phyloP scores from a whole-genome alignment of 345 rosid species.

The Arabis hirsuta region DNA sequence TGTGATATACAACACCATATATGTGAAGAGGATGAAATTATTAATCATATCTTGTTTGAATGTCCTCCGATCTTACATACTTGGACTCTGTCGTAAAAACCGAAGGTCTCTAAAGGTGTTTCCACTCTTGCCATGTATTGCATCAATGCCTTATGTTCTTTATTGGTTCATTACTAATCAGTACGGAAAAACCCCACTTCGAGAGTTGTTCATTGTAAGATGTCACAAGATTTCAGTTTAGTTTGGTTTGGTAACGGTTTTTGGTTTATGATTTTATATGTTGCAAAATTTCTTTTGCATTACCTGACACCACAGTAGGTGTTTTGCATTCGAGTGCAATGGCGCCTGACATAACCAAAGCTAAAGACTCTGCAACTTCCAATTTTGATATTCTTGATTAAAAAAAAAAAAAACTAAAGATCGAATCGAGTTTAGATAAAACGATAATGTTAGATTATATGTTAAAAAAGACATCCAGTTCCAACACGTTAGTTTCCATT shows the following conservation, averaged over 20 bases:
- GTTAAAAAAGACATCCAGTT: conserved; percentile 59
- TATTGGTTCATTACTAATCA: conserved; percentile 41
- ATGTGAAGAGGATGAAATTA: too few relatives aligned
- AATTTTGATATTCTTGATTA: conserved; percentile 67
- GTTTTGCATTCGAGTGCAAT: conserved; percentile 62
- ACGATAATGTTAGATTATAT: conserved; percentile 48
- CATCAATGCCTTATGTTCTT: conserved; percentile 34
- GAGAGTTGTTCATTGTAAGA: conserved; percentile 65
- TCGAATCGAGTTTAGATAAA: conserved; percentile 61
- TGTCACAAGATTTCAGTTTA: neutral
- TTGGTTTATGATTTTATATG: neutral
- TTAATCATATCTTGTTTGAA: too few relatives aligned
- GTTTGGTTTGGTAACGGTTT: neutral
- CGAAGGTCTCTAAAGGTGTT: neutral
- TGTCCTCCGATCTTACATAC: too few relatives aligned
- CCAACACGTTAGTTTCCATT: conserved; percentile 63
- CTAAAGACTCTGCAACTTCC: conserved; percentile 71
- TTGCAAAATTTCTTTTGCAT: conserved; percentile 61
- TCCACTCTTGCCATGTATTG: conserved; percentile 41
- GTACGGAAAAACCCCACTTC: conserved; percentile 53
- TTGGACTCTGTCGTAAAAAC: too few relatives aligned
- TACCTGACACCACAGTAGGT: conserved; percentile 67
- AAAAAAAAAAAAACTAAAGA: conserved; percentile 57
- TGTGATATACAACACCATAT: too few relatives aligned
- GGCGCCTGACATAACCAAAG: conserved; percentile 68